A percentile compares a stretch with the other conserved stretches of the same genome.
phyloP scores from a whole-genome alignment of 164 flowering plant species.

The Stephania japonica region DNA sequence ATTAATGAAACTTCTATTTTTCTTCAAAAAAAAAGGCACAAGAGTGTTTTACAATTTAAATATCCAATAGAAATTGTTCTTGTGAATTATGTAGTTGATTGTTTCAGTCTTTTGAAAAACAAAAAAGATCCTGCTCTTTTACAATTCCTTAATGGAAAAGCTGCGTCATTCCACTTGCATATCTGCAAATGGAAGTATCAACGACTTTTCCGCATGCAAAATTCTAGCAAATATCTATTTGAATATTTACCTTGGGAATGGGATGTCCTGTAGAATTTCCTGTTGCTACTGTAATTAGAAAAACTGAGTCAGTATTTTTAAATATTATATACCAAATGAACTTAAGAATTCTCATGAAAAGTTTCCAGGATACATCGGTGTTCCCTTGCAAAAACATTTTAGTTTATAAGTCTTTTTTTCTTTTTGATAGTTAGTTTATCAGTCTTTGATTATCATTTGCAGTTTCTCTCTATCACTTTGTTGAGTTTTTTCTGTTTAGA shows the following conservation, averaged over 20 bases:
- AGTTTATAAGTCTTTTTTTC: neutral
- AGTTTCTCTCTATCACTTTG: neutral
- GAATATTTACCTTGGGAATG: neutral
- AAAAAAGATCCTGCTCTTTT: neutral
- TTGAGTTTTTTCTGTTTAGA: neutral
- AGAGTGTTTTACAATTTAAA: neutral
- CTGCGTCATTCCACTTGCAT: neutral
- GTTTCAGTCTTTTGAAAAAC: neutral
- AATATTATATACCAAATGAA: neutral
- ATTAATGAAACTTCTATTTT: too few species aligned
- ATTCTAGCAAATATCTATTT: neutral
- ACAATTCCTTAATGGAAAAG: neutral
- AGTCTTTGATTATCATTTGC: neutral
- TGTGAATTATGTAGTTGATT: neutral
- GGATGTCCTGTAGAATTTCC: neutral
- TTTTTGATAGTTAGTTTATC: too few species aligned
- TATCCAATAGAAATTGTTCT: too few species aligned
- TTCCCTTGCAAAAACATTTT: neutral
- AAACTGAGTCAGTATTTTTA: neutral
- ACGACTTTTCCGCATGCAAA: neutral
- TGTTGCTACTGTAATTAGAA: constrained; percentile 1
- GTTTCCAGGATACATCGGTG: neutral
- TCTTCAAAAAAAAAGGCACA: neutral
- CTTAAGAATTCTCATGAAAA: too few species aligned
- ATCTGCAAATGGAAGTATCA: neutral